Evolutionary conservation across 768 basidiomycete species (phyloP), one percentile per base, ranked within the genome.

Genomic region (Lanmaoa pseudosensibilis): DNA sequence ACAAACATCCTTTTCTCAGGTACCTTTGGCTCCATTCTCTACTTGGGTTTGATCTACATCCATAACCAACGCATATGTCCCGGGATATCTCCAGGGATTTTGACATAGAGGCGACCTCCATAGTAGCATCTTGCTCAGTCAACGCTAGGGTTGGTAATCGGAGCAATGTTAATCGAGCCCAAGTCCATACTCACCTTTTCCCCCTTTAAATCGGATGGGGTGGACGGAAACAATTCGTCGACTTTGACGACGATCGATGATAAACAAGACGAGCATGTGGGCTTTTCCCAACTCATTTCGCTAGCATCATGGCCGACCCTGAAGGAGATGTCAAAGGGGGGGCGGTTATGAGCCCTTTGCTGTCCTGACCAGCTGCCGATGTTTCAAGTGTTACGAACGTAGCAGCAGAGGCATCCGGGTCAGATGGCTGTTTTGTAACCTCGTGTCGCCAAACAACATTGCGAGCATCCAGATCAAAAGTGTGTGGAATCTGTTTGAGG

Each of bases 291-390:
- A 32, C 50, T 46, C 9, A 58, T 55, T 49, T 64, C 62, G 13
- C 58, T 62, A 39, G 61, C 23, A n/a, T 55, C 38, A 18, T 65
- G 47, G 8, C 63, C 58, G 6, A 65, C 52, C 33, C 58, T 52
- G 46, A 64, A 64, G 13, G 49, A 54, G 30, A 64, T 30, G 19
- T 52, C 54, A 15, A 7, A 37, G 25, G 23, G 46, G 41, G 16
- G 40, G 27, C 27, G 27, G 27, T 27, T 27, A 27, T 27, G 44
- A 65, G 61, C 2, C 59, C 56, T 11, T 32, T 57, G 34, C 59
- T 56, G 30, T 65, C 64, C 46, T 65, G 63, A 21, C 64, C 63
- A 11, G 58, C 54, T 18, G 56, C 59, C 55, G 56, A 52, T n/a
- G 49, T 40, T n/a, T 64, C 60, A 30, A 54, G 44, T 8, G 51